Percentiles rank a stretch among this genome's conserved stretches.
These are phyloP conservation scores for Phaseolus coccineus DNA, from an alignment of 331 rosid genomes.

Conservation along the genomic window DNA sequence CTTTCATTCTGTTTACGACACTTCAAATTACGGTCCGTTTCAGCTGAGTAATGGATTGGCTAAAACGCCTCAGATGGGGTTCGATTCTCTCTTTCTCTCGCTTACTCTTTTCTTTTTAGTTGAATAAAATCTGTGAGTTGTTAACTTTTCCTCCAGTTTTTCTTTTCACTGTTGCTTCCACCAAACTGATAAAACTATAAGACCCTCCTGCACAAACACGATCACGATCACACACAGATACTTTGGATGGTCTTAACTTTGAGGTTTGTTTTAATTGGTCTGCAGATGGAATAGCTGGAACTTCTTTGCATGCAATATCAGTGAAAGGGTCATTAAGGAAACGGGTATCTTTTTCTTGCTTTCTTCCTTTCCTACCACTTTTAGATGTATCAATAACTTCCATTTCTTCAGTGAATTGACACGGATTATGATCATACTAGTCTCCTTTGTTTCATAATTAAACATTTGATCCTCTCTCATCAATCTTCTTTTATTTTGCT, in stretches of 20 bases:
- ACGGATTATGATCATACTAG: conserved; percentile 16
- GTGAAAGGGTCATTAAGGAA: conserved; percentile 86
- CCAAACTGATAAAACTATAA: background rate
- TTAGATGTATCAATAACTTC: conserved; percentile 5
- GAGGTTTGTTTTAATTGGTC: conserved; percentile 4
- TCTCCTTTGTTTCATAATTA: conserved; percentile 1
- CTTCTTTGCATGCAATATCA: conserved; percentile 93
- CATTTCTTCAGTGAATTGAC: conserved; percentile 23
- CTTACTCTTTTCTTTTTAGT: conserved; percentile 9
- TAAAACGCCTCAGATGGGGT: conserved; percentile 97
- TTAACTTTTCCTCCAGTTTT: background rate
- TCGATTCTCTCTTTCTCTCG: conserved; percentile 38
- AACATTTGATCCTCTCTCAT: background rate
- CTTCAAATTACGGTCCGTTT: conserved; percentile 77
- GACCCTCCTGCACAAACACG: background rate
- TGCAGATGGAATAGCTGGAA: conserved; percentile 99
- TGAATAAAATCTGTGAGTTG: background rate
- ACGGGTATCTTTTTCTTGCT: conserved; percentile 63
- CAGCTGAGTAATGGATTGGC: conserved; percentile 90
- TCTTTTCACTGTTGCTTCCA: background rate
- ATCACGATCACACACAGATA: background rate
- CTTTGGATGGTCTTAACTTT: background rate
- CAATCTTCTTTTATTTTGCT: background rate
- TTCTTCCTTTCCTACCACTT: conserved; percentile 1
- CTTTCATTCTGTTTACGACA: conserved; percentile 67